Evolutionary conservation across 768 basidiomycete genomes (phyloP).

Genomic region (Tricholoma hemisulphureum): DNA sequence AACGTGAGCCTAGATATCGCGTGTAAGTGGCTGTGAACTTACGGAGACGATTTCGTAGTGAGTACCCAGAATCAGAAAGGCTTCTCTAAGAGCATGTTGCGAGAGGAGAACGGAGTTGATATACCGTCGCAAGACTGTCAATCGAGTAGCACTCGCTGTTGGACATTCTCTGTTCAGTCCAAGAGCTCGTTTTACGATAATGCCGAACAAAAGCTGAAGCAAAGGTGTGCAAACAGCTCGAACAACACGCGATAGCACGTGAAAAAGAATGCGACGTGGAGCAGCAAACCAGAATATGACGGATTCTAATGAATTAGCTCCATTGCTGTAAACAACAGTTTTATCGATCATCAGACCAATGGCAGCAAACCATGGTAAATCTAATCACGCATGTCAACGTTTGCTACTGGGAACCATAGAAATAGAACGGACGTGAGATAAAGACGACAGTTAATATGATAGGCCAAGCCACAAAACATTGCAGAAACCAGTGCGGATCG

Average conservation of each 20-base stretch:
- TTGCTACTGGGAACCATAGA: not conserved
- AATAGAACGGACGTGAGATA: slow-evolving; percentile 29
- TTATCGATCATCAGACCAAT: slow-evolving; percentile 39
- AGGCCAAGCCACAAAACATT: slow-evolving; percentile 39
- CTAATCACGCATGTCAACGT: slow-evolving; percentile 20
- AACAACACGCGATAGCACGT: slow-evolving; percentile 38
- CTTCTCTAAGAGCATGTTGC: slow-evolving; percentile 31
- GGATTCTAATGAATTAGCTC: slow-evolving; percentile 35
- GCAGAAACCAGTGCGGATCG: slow-evolving; percentile 31
- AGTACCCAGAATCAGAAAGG: slow-evolving; percentile 43
- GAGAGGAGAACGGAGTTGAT: slow-evolving; percentile 39
- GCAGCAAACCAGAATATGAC: slow-evolving; percentile 45
- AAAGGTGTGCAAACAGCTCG: slow-evolving; percentile 37
- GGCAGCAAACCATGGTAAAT: slow-evolving; percentile 42
- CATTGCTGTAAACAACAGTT: slow-evolving; percentile 22
- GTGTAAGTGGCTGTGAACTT: slow-evolving; percentile 4
- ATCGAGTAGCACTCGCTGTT: slow-evolving; percentile 27
- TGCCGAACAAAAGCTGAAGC: slow-evolving; percentile 37
- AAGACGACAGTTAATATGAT: slow-evolving; percentile 35
- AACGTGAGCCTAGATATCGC: slow-evolving; percentile 3
- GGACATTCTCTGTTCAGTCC: slow-evolving; percentile 36
- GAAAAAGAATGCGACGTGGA: slow-evolving; percentile 38
- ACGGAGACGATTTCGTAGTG: slow-evolving; percentile 49
- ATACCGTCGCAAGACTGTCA: slow-evolving; percentile 35
- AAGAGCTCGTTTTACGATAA: slow-evolving; percentile 41